phyloP scores from a whole-genome alignment of 495 filamentous ascomycete genomes.

The Amniculicola lignicola region DNA sequence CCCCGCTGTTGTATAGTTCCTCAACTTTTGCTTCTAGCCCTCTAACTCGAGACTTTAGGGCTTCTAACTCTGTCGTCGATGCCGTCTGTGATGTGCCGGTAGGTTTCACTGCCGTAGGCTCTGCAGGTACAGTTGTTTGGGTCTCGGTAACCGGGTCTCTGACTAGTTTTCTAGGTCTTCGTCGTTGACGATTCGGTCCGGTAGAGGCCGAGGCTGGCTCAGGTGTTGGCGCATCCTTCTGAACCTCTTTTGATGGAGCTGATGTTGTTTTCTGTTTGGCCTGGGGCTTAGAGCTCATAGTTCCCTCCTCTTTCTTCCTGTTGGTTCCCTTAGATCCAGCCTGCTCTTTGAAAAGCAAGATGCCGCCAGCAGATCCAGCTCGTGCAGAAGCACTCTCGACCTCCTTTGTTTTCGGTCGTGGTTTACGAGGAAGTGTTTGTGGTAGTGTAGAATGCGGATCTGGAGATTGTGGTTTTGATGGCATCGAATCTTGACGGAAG shows the following conservation, averaged over 20 bases:
- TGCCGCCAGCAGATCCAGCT: constrained; percentile 22
- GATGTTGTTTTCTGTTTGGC: too few relatives aligned
- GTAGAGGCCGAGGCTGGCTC: neutral
- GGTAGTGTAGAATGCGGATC: constrained; percentile 7
- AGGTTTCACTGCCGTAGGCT: neutral
- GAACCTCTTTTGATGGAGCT: too few relatives aligned
- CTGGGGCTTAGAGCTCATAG: neutral
- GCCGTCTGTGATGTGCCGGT: neutral
- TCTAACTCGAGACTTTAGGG: constrained; percentile 28
- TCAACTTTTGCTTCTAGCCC: constrained; percentile 34
- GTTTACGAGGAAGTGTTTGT: neutral
- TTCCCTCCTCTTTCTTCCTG: too few relatives aligned
- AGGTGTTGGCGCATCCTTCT: constrained; percentile 12
- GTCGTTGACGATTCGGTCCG: constrained; percentile 18
- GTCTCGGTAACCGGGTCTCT: constrained; percentile 6
- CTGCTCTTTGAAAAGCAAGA: constrained; percentile 15
- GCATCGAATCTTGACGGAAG: constrained; percentile 8
- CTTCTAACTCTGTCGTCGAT: constrained; percentile 27
- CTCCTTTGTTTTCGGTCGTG: neutral
- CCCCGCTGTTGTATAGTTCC: constrained; percentile 22
- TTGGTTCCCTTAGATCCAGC: neutral
- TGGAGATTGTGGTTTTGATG: constrained; percentile 17
- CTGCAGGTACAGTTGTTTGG: neutral
- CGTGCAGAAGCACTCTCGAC: neutral
- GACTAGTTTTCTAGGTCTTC: constrained; percentile 28